Conservation (phyloP, 2,329 filamentous ascomycete genomes). For the Venturia carpophila region DNA sequence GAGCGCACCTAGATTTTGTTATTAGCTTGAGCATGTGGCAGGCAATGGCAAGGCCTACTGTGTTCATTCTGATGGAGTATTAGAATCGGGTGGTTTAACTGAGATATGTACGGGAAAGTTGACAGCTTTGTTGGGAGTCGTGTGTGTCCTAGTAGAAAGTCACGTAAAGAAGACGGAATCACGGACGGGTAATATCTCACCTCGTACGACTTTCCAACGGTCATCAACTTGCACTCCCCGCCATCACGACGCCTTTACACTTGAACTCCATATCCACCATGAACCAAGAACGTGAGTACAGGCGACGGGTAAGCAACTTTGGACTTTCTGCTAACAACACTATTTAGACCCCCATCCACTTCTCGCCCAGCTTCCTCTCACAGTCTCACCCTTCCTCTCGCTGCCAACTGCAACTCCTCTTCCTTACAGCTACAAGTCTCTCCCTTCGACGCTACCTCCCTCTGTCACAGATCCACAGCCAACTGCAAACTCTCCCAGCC, state of each 20-base stretch:
- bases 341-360: conserved; percentile 63
- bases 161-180: too few relatives aligned
- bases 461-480: conserved; percentile 47
- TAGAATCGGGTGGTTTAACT: neutral
- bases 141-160: too few relatives aligned
- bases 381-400: conserved; percentile 87
- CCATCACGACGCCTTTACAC: neutral
- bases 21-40: neutral
- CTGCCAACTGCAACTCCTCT: conserved; percentile 85
- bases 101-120: neutral
- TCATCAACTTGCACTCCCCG: too few relatives aligned
- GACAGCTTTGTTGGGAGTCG: too few relatives aligned
- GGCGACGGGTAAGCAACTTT: neutral
- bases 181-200: too few relatives aligned
- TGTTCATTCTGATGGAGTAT: conserved; percentile 17
- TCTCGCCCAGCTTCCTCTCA: conserved; percentile 84
- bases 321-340: neutral
- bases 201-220: neutral
- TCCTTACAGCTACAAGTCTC: conserved; percentile 88
- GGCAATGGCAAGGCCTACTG: conserved; percentile 8
- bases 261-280: conserved; percentile 21
- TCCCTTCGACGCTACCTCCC: conserved; percentile 77
- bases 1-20: conserved; percentile 43
- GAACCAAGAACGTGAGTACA: conserved; percentile 32
- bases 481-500: conserved; percentile 51